These are phyloP conservation scores for Cyclotella baltica DNA, from an alignment of 108 stramenopile species.

Conservation along the genomic window DNA sequence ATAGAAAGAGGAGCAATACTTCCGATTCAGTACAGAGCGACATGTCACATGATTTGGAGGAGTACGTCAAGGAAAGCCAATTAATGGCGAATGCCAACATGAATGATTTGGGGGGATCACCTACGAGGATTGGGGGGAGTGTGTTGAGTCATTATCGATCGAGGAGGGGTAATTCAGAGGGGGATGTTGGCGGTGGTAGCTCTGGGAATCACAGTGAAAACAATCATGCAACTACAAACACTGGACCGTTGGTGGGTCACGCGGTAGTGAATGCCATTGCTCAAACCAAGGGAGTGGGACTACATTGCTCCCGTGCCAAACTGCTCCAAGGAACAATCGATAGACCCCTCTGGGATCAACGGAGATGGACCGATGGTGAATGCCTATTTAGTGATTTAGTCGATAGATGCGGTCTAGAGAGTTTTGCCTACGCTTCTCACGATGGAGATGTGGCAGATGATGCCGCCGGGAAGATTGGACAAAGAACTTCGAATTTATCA, in stretches of 20 bases:
- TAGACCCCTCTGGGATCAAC: conserved; percentile 45
- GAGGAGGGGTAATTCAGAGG: conserved; percentile 12
- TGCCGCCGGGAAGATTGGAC: background rate
- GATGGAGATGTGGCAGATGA: background rate
- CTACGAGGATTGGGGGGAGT: conserved; percentile 17
- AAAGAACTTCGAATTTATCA: conserved; percentile 31
- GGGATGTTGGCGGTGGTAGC: conserved; percentile 1
- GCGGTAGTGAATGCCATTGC: conserved; percentile 47
- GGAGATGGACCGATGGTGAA: conserved; percentile 55
- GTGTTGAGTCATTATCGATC: conserved; percentile 8
- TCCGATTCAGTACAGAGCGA: too few relatives aligned
- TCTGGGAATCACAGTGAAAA: background rate
- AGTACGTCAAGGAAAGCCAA: conserved; percentile 18
- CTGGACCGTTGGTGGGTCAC: conserved; percentile 45
- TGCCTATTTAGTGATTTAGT: conserved; percentile 48
- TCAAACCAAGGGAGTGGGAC: conserved; percentile 27
- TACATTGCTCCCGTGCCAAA: conserved; percentile 31
- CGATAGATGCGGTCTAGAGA: conserved; percentile 32
- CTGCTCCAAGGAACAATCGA: conserved; percentile 52
- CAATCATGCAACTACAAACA: background rate
- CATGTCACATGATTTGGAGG: conserved; percentile 9
- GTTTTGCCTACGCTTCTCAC: conserved; percentile 26
- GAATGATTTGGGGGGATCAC: conserved; percentile 33
- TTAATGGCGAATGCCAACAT: conserved; percentile 35
- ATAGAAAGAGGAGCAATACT: conserved; percentile 11